These are phyloP conservation scores for Termitomyces heimii DNA, from an alignment of 768 basidiomycete species.

Conservation along the genomic window DNA sequence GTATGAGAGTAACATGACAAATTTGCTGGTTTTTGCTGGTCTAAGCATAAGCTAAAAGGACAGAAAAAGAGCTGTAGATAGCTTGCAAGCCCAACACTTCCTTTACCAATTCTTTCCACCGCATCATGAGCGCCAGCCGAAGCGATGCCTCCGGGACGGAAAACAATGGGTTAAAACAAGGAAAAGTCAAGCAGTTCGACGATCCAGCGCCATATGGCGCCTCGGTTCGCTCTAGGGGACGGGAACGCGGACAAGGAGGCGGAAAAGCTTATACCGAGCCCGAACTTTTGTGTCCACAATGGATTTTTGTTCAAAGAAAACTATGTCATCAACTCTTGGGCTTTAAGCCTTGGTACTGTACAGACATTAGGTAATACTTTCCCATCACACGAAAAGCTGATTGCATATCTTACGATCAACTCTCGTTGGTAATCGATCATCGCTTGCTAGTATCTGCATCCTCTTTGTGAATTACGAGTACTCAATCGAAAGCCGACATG, in stretches of 20 bases:
- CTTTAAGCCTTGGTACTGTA: constrained; percentile 18
- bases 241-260: constrained; percentile 94
- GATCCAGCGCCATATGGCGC: constrained; percentile 27
- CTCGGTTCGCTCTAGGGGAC: constrained; percentile 66
- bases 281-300: constrained; percentile 90
- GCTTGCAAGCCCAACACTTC: constrained; percentile 19
- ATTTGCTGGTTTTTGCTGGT: not conserved
- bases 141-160: constrained; percentile 60
- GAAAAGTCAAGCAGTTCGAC: constrained; percentile 23
- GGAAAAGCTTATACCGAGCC: constrained; percentile 74
- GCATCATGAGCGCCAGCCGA: constrained; percentile 68
- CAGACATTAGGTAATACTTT: constrained; percentile 39
- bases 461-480: not conserved
- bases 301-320: constrained; percentile 49
- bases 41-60: not conserved
- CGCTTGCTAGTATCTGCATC: not conserved
- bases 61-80: constrained; percentile 24
- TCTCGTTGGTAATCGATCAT: not conserved
- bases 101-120: constrained; percentile 25
- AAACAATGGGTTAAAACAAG: constrained; percentile 40
- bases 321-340: not conserved
- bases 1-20: not conserved
- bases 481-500: constrained; percentile 50
- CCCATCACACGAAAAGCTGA: too few relatives aligned
- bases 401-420: not conserved